Percentiles rank a stretch among this genome's conserved stretches.
Evolutionary conservation across 139 green algal species (phyloP).

Genomic region (Haematococcus sp.): DNA sequence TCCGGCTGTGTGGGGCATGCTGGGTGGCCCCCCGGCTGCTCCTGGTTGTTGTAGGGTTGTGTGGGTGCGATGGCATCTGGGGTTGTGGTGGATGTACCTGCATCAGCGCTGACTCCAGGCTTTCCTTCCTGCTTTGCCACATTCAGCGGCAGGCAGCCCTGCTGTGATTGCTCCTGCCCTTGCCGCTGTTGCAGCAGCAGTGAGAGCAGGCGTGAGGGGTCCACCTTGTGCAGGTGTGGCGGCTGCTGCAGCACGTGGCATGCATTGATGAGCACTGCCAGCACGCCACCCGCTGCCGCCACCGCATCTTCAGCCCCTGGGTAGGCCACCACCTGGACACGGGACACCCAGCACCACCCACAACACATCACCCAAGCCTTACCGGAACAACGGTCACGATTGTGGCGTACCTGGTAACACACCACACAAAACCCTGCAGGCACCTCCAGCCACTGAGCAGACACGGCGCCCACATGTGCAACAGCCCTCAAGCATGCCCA

Average conservation of each 20-base stretch:
- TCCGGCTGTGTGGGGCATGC: not conserved
- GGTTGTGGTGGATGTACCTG: too few species aligned
- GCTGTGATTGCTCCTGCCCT: too few species aligned
- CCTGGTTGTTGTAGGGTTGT: too few species aligned
- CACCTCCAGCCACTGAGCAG: too few species aligned
- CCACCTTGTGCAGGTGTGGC: not conserved
- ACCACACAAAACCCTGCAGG: not conserved
- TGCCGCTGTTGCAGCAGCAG: too few species aligned
- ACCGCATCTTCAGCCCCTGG: slow-evolving; percentile 59
- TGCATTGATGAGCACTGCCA: slow-evolving; percentile 37
- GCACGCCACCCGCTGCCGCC: slow-evolving; percentile 53
- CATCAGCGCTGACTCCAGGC: too few species aligned
- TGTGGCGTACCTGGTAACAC: too few species aligned
- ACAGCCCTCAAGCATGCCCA: not conserved
- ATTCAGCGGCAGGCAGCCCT: too few species aligned
- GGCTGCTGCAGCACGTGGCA: not conserved
- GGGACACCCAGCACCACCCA: not conserved
- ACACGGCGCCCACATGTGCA: not conserved
- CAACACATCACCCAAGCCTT: too few species aligned
- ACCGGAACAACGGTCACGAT: too few species aligned
- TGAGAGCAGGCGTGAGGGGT: not conserved
- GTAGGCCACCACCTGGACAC: slow-evolving; percentile 26
- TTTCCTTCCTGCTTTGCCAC: too few species aligned
- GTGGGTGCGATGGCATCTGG: too few species aligned
- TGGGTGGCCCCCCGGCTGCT: not conserved